Conservation (phyloP, 306 rosid genomes). For the Cyclanthera cordifolia region DNA sequence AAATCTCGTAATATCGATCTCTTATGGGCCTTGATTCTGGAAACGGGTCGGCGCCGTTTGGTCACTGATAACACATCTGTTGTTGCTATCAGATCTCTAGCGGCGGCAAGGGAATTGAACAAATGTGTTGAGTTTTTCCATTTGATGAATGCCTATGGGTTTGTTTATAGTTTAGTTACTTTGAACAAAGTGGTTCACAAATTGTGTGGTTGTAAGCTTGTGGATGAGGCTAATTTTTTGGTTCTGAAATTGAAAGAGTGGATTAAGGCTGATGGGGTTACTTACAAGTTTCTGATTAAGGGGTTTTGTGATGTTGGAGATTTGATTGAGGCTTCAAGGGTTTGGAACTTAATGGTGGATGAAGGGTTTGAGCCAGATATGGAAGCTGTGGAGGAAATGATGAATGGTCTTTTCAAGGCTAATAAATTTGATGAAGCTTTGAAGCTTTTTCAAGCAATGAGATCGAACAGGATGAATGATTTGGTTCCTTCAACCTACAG, state of each 20-base stretch:
- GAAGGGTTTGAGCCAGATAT: conserved; percentile 50
- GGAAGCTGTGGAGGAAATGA: conserved; percentile 46
- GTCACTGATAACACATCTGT: conserved; percentile 36
- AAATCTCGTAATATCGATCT: conserved; percentile 54
- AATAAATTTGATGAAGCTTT: conserved; percentile 42
- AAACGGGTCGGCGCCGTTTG: conserved; percentile 37
- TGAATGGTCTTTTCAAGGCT: conserved; percentile 52
- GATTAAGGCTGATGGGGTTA: conserved; percentile 36
- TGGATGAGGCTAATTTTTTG: conserved; percentile 49
- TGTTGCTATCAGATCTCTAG: conserved; percentile 41
- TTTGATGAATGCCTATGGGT: conserved; percentile 45
- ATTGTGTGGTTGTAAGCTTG: conserved; percentile 48
- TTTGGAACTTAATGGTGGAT: conserved; percentile 80
- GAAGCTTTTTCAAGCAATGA: conserved; percentile 55
- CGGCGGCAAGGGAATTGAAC: conserved; percentile 48
- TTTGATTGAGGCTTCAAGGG: conserved; percentile 57
- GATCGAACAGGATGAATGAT: conserved; percentile 45
- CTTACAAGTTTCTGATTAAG: conserved; percentile 35
- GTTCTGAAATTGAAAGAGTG: conserved; percentile 49
- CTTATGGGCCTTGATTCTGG: conserved; percentile 38
- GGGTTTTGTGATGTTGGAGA: conserved; percentile 66
- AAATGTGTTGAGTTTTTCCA: conserved; percentile 65
- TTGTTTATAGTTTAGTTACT: conserved; percentile 32
- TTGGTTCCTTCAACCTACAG: conserved; percentile 44
- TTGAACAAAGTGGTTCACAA: conserved; percentile 42